Evolutionary conservation across 169 alveolate genomes (phyloP).

Genomic region (Neospora caninum): DNA sequence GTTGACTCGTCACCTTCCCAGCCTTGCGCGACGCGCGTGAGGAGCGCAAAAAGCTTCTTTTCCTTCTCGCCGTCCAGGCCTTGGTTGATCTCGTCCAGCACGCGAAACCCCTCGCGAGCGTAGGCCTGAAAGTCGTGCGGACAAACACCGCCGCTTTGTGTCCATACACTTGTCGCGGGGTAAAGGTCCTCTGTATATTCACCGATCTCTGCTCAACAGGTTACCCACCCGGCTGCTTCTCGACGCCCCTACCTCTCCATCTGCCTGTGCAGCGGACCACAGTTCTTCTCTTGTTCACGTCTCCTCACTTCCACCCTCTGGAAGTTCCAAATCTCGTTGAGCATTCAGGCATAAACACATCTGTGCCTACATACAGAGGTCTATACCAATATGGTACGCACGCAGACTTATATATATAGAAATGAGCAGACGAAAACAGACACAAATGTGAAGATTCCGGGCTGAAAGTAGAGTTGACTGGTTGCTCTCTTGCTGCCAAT

Average conservation of each 20-base stretch:
- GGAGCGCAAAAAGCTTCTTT: background rate
- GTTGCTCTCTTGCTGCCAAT: background rate
- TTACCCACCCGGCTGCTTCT: too few relatives aligned
- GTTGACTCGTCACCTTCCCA: background rate
- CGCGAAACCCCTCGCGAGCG: slow-evolving; percentile 39
- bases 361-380: background rate
- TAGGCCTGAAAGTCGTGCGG: slow-evolving; percentile 6
- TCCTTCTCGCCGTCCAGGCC: slow-evolving; percentile 53
- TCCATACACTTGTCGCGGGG: background rate
- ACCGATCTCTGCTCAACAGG: too few relatives aligned
- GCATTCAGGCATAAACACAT: too few relatives aligned
- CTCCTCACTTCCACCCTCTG: too few relatives aligned
- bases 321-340: too few relatives aligned
- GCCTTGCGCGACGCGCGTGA: slow-evolving; percentile 38
- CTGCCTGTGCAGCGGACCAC: too few relatives aligned
- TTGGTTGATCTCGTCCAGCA: slow-evolving; percentile 50
- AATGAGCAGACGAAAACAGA: background rate
- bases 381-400: background rate
- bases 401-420: background rate
- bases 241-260: too few relatives aligned
- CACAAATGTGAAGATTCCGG: too few relatives aligned
- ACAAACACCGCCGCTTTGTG: background rate
- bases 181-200: too few relatives aligned
- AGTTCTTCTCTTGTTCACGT: too few relatives aligned
- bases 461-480: background rate